Evolutionary conservation across 225 moss, liverwort and hornwort genomes (phyloP).

Genomic region (Straminergon stramineum): DNA sequence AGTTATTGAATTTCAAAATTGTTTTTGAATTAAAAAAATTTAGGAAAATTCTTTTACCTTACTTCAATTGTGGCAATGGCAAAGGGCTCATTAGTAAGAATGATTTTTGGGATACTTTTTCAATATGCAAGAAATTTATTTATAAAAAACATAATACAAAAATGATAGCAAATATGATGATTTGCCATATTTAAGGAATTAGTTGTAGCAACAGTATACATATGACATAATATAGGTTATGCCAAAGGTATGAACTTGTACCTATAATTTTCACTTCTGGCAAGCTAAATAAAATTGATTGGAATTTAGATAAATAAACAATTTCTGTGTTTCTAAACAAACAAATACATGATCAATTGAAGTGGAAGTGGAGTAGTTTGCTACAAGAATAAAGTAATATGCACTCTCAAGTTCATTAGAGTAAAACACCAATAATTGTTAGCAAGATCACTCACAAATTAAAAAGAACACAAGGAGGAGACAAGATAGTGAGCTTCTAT

Average conservation of each 20-base stretch:
- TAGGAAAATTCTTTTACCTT: too few species aligned
- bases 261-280: not conserved
- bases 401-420: not conserved
- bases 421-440: not conserved
- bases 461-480: not conserved
- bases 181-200: too few species aligned
- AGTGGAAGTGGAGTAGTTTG: not conserved
- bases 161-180: too few species aligned
- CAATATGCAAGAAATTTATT: too few species aligned
- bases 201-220: too few species aligned
- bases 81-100: too few species aligned
- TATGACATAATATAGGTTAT: too few species aligned
- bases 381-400: not conserved
- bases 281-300: not conserved
- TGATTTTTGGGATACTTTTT: too few species aligned
- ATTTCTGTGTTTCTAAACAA: not conserved
- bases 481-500: not conserved
- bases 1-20: too few species aligned
- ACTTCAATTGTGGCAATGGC: too few species aligned
- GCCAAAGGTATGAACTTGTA: not conserved
- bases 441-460: not conserved
- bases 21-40: too few species aligned
- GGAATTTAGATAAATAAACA: not conserved
- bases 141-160: too few species aligned
- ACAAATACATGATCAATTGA: accelerated